phyloP scores from a whole-genome alignment of 148 eudicot genomes.

The Spergularia bocconei region DNA sequence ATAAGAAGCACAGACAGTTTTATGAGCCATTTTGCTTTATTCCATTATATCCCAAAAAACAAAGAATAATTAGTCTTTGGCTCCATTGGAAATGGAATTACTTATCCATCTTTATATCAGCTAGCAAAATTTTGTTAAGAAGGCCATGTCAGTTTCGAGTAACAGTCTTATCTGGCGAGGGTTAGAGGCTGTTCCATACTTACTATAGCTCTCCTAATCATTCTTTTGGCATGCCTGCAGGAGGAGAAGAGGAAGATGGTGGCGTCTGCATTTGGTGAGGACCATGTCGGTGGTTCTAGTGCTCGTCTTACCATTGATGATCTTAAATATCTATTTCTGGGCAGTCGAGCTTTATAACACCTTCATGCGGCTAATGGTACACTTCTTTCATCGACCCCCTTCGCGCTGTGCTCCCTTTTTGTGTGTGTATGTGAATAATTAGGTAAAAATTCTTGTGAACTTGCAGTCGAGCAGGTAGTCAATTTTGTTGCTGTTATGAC shows the following conservation, averaged over 20 bases:
- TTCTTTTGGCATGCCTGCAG: conserved; percentile 35
- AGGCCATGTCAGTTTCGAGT: background rate
- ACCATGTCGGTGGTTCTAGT: conserved; percentile 60
- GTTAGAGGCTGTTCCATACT: background rate
- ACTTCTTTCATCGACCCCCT: background rate
- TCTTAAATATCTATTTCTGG: conserved; percentile 65
- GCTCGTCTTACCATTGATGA: conserved; percentile 76
- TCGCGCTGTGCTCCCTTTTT: background rate
- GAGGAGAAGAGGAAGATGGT: conserved; percentile 98
- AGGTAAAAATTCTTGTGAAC: conserved; percentile 1
- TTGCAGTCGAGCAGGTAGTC: conserved; percentile 2
- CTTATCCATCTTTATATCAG: too few relatives aligned
- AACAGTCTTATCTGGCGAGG: background rate
- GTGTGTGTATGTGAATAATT: conserved; percentile 16
- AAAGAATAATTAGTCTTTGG: too few relatives aligned
- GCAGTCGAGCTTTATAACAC: conserved; percentile 26
- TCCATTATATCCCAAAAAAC: too few relatives aligned
- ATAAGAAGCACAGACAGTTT: too few relatives aligned
- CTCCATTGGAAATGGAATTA: too few relatives aligned
- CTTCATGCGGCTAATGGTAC: background rate
- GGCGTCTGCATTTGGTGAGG: conserved; percentile 97
- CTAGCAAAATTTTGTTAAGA: too few relatives aligned
- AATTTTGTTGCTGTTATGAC: background rate
- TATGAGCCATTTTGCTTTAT: too few relatives aligned
- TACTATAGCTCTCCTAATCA: background rate